Evolutionary conservation across 768 basidiomycete species (phyloP).

Genomic region (Steccherinum ochraceum): DNA sequence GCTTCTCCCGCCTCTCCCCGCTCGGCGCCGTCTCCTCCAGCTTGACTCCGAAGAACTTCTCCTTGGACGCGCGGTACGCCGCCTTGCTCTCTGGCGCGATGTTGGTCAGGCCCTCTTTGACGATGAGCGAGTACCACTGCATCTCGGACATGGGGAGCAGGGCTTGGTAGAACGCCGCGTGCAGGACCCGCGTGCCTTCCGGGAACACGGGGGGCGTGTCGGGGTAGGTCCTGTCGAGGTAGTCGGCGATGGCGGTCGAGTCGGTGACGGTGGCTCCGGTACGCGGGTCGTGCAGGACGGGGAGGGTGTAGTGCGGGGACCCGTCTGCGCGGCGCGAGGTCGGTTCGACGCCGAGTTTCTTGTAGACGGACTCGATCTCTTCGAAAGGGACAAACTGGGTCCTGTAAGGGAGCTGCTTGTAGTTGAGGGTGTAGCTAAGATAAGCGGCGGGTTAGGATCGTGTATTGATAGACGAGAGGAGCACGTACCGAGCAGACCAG

Average conservation of each 20-base stretch:
- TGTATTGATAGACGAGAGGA: not conserved
- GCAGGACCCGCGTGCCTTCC: conserved; percentile 30
- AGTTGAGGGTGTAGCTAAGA: conserved; percentile 26
- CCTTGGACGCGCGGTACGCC: too few relatives aligned
- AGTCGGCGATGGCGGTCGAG: conserved; percentile 41
- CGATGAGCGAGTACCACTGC: conserved; percentile 31
- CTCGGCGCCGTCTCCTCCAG: conserved; percentile 28
- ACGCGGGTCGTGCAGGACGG: conserved; percentile 42
- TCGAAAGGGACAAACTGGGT: conserved; percentile 47
- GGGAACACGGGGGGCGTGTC: conserved; percentile 34
- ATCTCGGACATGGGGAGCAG: conserved; percentile 9
- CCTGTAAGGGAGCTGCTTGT: conserved; percentile 35
- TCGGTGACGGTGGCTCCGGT: conserved; percentile 35
- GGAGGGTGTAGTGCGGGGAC: conserved; percentile 35
- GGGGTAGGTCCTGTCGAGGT: conserved; percentile 48
- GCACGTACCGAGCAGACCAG: conserved; percentile 5
- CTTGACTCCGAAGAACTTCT: too few relatives aligned
- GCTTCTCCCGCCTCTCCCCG: conserved; percentile 18
- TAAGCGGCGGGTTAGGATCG: too few relatives aligned
- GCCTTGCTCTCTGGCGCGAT: too few relatives aligned
- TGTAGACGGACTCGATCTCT: conserved; percentile 34
- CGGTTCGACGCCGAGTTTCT: conserved; percentile 30
- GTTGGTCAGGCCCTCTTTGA: conserved; percentile 12
- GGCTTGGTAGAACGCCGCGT: conserved; percentile 39
- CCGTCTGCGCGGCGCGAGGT: conserved; percentile 26